Base-by-base conservation (phyloP, 768 basidiomycete species). In the Mycena floridula region DNA sequence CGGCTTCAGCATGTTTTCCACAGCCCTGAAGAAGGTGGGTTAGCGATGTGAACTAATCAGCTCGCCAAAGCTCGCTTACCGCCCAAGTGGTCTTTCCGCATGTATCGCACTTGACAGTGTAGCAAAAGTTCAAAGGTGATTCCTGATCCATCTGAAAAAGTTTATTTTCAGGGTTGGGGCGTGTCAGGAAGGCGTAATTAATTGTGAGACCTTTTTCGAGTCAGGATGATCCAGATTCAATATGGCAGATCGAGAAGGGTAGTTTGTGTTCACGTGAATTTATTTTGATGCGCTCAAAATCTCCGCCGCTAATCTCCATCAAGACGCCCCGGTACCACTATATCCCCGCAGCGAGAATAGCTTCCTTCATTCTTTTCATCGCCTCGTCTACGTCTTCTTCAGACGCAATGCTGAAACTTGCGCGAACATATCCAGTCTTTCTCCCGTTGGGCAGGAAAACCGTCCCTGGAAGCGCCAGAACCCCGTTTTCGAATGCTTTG, bases 401-500 rank as follows among this genome's bases (percentile, higher is more conserved):
- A 1, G 68, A 66, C 16, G 79, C 66, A 46, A 87, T 59, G 57
- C 87, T 89, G 65, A 95, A 96, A 28, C 87, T 72, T 15, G 89
- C 88, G 35, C 93, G 75, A 23, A 94, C 86, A 58, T 85, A 89
- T 20, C 80, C 69, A 6, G 84, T 82, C 57, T 73, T 79, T 30
- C 74, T 65, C 11, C 79, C 82, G 47, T 74, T 79, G 13, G 92
- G 89, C 45, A 85, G 69, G 67, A 93, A 94, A 16, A 81, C 81
- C 2, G 76, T 81, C 13, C 93, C 93, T 1, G 93, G 93, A 9
- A 96, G 74, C 15, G 88, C 91, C n/a, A 96, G 77, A 7, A 96
- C 87, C 16, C 91, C 92, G 20, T 77, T 76, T 51, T 82, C 79
- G 44, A 88, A 74, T 8, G 91, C 91, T 43, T 79, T 81, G 6